These are phyloP conservation scores for Rhynchospora breviuscula DNA, from an alignment of 176 grass and related monocot genomes.

Conservation along the genomic window DNA sequence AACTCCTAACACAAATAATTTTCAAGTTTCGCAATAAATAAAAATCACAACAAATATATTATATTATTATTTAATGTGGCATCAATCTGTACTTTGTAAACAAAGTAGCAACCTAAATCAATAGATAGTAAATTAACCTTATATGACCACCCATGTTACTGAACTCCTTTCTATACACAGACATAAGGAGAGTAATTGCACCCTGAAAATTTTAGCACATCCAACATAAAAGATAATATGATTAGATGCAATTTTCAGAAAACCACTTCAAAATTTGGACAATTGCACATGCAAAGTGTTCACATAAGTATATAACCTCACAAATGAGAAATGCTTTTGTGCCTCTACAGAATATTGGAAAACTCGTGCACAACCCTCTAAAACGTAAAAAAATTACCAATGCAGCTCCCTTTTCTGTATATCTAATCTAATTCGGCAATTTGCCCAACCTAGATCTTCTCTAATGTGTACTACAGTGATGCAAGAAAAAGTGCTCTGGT, in stretches of 20 bases:
- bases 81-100: no score
- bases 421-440: not conserved
- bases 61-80: no score
- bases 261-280: not conserved
- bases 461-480: not conserved
- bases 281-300: not conserved
- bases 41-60: no score
- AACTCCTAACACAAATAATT: no score
- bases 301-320: not conserved
- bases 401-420: conserved; percentile 3
- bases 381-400: not conserved
- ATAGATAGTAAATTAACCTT: no score
- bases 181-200: conserved; percentile 87
- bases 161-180: conserved; percentile 81
- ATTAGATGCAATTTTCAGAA: not conserved
- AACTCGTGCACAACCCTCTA: not conserved
- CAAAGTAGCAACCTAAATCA: no score
- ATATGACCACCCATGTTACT: conserved; percentile 53
- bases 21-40: no score
- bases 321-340: not conserved
- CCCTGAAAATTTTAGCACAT: conserved; percentile 50
- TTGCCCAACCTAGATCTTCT: not conserved
- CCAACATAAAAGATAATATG: not conserved
- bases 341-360: not conserved
- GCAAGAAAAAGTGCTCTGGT: not conserved